Percentiles rank a stretch among this genome's conserved stretches.
Conservation (phyloP, 805 yeast species). For the Grigorovia yakushimaensis region DNA sequence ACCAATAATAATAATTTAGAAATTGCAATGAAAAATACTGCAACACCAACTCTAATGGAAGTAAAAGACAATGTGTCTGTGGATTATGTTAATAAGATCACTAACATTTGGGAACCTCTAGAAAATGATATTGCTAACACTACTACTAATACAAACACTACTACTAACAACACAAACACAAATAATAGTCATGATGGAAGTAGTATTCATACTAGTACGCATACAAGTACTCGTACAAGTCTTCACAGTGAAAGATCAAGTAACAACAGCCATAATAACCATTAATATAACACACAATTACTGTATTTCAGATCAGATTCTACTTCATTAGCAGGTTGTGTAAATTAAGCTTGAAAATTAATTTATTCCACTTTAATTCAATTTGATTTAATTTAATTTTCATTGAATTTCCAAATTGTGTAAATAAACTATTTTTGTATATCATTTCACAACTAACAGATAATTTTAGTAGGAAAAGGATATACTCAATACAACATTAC, state of each 20-base stretch:
- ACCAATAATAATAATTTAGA: background rate
- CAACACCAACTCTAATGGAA: background rate
- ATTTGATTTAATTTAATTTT: no score
- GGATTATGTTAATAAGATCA: background rate
- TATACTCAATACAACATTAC: background rate
- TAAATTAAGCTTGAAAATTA: no score
- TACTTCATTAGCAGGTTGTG: no score
- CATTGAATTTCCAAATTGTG: background rate
- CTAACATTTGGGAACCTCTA: background rate
- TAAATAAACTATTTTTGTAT: background rate
- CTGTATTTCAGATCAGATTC: no score
- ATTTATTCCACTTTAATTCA: background rate
- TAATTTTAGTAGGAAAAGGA: background rate
- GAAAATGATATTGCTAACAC: background rate
- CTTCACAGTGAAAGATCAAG: background rate
- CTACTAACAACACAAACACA: background rate
- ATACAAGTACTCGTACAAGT: background rate
- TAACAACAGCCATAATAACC: no score
- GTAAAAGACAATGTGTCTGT: background rate
- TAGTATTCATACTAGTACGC: background rate
- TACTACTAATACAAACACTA: background rate
- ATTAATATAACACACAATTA: no score
- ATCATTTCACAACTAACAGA: background rate
- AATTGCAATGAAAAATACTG: background rate
- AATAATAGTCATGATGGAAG: background rate